A percentile compares a stretch with the other conserved stretches of the same genome.
phyloP scores from a whole-genome alignment of 179 eudicot species.

The Dionaea muscipula region DNA sequence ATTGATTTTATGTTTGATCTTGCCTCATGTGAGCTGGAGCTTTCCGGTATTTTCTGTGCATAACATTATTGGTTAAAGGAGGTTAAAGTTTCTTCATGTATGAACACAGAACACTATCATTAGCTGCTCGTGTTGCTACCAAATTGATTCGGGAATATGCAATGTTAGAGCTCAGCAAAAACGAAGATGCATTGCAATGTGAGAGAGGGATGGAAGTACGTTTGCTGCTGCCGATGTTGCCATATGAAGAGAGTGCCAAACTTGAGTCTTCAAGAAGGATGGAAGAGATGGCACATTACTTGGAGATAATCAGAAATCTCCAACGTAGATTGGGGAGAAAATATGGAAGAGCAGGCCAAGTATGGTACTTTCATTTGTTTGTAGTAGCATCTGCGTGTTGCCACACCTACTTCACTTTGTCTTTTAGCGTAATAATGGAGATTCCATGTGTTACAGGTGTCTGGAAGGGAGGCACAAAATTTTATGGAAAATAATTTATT shows the following conservation, averaged over 20 bases:
- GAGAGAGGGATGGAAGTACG: conserved; percentile 15
- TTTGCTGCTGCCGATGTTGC: conserved; percentile 23
- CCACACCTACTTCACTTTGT: conserved; percentile 1
- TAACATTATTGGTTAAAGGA: neutral
- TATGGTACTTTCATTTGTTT: conserved; percentile 11
- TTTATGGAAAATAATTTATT: conserved; percentile 19
- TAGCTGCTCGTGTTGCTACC: conserved; percentile 63
- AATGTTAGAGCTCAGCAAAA: conserved; percentile 31
- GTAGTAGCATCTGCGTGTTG: neutral
- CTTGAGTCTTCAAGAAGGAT: conserved; percentile 36
- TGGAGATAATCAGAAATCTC: conserved; percentile 68
- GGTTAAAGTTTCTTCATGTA: conserved; percentile 5
- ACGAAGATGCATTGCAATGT: conserved; percentile 18
- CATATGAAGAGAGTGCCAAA: conserved; percentile 21
- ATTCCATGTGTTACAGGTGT: conserved; percentile 31
- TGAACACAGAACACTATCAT: conserved; percentile 63
- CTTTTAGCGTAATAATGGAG: conserved; percentile 5
- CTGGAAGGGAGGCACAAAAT: conserved; percentile 28
- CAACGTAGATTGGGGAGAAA: conserved; percentile 54
- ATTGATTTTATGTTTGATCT: no score
- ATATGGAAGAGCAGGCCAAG: conserved; percentile 51
- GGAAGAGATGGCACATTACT: conserved; percentile 58
- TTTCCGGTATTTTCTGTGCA: neutral
- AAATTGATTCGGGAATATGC: conserved; percentile 73
- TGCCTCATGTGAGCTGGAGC: neutral